Conservation (phyloP, 2,329 filamentous ascomycete species). For the Cytospora schulzeri region DNA sequence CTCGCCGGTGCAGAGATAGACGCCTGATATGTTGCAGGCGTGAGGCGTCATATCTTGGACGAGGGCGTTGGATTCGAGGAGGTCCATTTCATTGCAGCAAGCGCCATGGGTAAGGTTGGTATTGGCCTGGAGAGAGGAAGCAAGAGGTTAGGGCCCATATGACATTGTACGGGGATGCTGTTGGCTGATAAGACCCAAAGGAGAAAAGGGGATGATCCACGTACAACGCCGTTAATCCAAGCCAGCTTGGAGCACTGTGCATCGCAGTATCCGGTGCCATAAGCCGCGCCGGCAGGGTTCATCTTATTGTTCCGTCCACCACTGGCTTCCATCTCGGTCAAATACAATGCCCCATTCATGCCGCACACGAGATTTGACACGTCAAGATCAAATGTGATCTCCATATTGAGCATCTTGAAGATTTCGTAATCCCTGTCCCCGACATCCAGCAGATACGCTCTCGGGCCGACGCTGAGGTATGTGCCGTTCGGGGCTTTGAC, state of each 20-base stretch:
- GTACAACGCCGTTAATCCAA: constrained; percentile 49
- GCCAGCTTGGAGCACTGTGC: constrained; percentile 52
- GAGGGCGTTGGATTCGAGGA: constrained; percentile 65
- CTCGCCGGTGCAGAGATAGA: constrained; percentile 40
- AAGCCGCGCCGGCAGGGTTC: constrained; percentile 60
- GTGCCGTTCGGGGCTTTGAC: background rate
- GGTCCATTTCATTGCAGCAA: constrained; percentile 70
- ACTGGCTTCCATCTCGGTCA: constrained; percentile 63
- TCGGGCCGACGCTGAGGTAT: background rate
- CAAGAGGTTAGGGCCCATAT: background rate
- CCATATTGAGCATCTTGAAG: constrained; percentile 59
- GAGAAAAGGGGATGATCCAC: constrained; percentile 37
- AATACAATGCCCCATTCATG: constrained; percentile 67
- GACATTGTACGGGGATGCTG: constrained; percentile 10
- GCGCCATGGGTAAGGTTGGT: constrained; percentile 55
- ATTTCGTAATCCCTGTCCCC: constrained; percentile 58
- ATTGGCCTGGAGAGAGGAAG: constrained; percentile 47
- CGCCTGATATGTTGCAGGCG: constrained; percentile 51
- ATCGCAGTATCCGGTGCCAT: constrained; percentile 64
- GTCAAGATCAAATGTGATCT: constrained; percentile 68
- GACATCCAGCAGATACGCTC: constrained; percentile 53
- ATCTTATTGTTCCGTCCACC: constrained; percentile 53
- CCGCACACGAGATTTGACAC: constrained; percentile 65
- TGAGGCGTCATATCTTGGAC: constrained; percentile 62
- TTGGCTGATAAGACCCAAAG: no score